Base-by-base conservation (phyloP, 257 asterid genomes). In the Fraxinus excelsior region DNA sequence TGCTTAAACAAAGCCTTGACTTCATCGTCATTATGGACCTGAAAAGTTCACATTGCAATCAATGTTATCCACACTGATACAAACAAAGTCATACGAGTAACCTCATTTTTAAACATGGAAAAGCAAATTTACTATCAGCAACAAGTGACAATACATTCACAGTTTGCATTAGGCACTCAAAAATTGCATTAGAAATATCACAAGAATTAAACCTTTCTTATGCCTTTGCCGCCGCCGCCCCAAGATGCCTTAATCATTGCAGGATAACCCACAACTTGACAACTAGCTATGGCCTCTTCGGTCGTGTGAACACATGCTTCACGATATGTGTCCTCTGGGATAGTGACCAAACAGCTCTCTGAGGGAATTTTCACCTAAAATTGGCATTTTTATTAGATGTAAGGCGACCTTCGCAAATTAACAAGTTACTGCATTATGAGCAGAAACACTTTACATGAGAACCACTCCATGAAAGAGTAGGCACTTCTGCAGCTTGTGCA, bases 181-280 rank as follows among this genome's bases (percentile, higher is more conserved):
- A 73, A 21, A 29, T 8, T 32, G 58, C 51, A 70, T 46, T 16
- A 44, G 12, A 71, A 32, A 26, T 70, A 75, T 75, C 75, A 42
- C 75, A 73, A 67, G 67, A 79, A 80, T 76, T 88, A 79, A 67
- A 96, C 99, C 99, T 96, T 96, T 83, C 99, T 85, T 80, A 96
- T 96, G 88, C 99, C 99, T 90, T 96, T 96, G 80, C 99, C 99
- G 73, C 99, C 99, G 60, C 99, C 98, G 70, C 99, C 99, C 99
- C 99, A 96, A 73, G 99, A 96, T 81, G 99, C 99, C 87, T 96
- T 96, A 73, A 96, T 91, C 99, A 96, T 96, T 62, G 99, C 99
- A 76, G 99, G 99, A 86, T 93, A 93, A 67, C 99, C 99, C 68
- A 96, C 98, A 80, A 83, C 91, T 82, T 93, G 97, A 81, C 99